Percentiles rank a stretch among this genome's conserved stretches.
phyloP scores from a whole-genome alignment of 495 filamentous ascomycete species.

The Penicillium pulvis region DNA sequence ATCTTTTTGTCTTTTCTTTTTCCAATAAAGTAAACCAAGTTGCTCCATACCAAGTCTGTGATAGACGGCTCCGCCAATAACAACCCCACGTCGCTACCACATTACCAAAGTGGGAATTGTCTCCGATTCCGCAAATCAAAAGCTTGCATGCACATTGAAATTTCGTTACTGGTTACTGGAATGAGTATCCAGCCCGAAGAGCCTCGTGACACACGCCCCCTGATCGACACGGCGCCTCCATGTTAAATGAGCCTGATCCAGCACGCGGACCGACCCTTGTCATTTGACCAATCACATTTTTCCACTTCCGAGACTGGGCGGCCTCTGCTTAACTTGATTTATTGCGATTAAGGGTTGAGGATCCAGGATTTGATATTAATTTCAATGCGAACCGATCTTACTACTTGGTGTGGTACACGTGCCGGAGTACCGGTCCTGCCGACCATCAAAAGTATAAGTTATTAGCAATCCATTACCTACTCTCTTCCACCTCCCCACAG shows the following conservation, averaged over 20 bases:
- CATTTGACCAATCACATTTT: background rate
- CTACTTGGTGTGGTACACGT: no score
- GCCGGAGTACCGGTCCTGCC: no score
- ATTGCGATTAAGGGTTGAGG: no score
- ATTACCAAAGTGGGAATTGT: background rate
- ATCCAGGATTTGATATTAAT: no score
- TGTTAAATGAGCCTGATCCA: conserved; percentile 9
- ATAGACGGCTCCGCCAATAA: background rate
- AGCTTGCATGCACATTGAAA: background rate
- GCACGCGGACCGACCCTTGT: conserved; percentile 1
- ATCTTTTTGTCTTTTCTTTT: no score
- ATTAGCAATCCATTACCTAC: no score
- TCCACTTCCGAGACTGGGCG: background rate
- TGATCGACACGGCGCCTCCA: conserved; percentile 10
- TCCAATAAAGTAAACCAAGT: no score
- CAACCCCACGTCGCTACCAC: background rate
- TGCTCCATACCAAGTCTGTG: no score
- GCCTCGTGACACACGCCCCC: conserved; percentile 9
- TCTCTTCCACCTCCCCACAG: no score
- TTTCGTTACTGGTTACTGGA: background rate
- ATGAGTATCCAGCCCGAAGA: conserved; percentile 3
- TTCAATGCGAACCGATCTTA: no score
- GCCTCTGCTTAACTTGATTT: background rate
- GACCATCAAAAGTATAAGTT: no score
- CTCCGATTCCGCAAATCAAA: background rate